Evolutionary conservation across 2,329 filamentous ascomycete species (phyloP).

Genomic region (Fusarium annulatum): DNA sequence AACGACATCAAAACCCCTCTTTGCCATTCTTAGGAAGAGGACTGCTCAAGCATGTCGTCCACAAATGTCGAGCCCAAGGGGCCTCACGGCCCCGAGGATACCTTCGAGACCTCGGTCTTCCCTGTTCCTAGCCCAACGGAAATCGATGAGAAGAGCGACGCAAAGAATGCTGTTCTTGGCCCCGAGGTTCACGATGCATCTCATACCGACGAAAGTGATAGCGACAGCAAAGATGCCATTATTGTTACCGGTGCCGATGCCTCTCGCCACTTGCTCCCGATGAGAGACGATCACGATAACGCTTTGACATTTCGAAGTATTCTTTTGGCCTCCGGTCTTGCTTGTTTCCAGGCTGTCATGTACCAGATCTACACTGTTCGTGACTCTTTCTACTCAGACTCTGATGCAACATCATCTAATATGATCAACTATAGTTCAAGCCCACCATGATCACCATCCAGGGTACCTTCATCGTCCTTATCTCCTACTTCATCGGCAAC

Average conservation of each 20-base stretch:
- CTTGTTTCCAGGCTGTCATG: slow-evolving; percentile 66
- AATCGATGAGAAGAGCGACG: slow-evolving; percentile 28
- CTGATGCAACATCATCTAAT: neutral
- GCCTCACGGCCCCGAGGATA: slow-evolving; percentile 5
- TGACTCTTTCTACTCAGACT: accelerated
- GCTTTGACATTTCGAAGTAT: slow-evolving; percentile 65
- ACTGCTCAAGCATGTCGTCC: slow-evolving; percentile 7
- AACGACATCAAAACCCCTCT: neutral
- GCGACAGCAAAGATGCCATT: slow-evolving; percentile 55
- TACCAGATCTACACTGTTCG: slow-evolving; percentile 64
- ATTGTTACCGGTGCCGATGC: slow-evolving; percentile 65
- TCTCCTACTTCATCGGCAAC: slow-evolving; percentile 66
- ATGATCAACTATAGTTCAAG: slow-evolving; percentile 57
- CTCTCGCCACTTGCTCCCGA: slow-evolving; percentile 58
- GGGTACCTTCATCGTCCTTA: slow-evolving; percentile 67
- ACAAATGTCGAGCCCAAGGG: slow-evolving; percentile 9
- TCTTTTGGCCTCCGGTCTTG: slow-evolving; percentile 60
- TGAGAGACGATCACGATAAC: slow-evolving; percentile 64
- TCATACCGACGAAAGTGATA: slow-evolving; percentile 46
- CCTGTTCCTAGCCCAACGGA: slow-evolving; percentile 18
- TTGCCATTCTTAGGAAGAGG: neutral
- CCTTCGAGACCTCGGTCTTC: slow-evolving; percentile 30
- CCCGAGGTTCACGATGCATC: slow-evolving; percentile 7
- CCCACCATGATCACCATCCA: slow-evolving; percentile 60
- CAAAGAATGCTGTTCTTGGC: slow-evolving; percentile 1